Percentiles rank a stretch among this genome's conserved stretches.
phyloP scores from a whole-genome alignment of 345 rosid genomes.

The Cardiospermum halicacabum region DNA sequence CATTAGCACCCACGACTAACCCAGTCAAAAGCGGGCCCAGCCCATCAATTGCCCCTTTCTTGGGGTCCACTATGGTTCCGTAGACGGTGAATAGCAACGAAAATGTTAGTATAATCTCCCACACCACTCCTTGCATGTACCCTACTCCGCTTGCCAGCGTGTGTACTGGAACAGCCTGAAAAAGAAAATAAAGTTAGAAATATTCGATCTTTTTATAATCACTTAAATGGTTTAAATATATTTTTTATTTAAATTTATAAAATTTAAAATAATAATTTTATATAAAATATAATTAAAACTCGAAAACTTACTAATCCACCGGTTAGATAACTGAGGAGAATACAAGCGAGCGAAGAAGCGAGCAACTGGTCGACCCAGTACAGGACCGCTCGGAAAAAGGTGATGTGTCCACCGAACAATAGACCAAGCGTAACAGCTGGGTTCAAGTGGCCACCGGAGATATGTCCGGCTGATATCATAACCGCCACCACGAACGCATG shows the following conservation, averaged over 20 bases:
- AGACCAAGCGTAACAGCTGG: conserved; percentile 90
- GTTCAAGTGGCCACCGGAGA: conserved; percentile 92
- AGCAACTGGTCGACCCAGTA: conserved; percentile 73
- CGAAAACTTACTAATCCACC: conserved; percentile 60
- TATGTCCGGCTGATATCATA: conserved; percentile 84
- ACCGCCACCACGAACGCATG: conserved; percentile 81
- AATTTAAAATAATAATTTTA: no score
- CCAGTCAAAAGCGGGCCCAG: conserved; percentile 69
- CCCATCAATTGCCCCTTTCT: conserved; percentile 70
- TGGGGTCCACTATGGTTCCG: conserved; percentile 86
- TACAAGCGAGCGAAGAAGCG: conserved; percentile 71
- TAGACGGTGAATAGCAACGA: conserved; percentile 81
- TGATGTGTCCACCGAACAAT: conserved; percentile 73
- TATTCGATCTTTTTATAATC: no score
- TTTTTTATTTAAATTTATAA: no score
- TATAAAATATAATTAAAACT: background rate
- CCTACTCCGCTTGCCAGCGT: conserved; percentile 68
- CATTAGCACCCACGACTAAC: conserved; percentile 74
- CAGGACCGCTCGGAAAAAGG: conserved; percentile 60
- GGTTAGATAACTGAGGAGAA: conserved; percentile 79
- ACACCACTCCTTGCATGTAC: conserved; percentile 56
- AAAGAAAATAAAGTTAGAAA: background rate
- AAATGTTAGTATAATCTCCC: conserved; percentile 80
- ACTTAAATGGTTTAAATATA: no score
- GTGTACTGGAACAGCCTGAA: conserved; percentile 55